A percentile compares a stretch with the other conserved stretches of the same genome.
Conservation (phyloP, 2,329 filamentous ascomycete genomes). For the Phyllosticta citrichinensis region DNA sequence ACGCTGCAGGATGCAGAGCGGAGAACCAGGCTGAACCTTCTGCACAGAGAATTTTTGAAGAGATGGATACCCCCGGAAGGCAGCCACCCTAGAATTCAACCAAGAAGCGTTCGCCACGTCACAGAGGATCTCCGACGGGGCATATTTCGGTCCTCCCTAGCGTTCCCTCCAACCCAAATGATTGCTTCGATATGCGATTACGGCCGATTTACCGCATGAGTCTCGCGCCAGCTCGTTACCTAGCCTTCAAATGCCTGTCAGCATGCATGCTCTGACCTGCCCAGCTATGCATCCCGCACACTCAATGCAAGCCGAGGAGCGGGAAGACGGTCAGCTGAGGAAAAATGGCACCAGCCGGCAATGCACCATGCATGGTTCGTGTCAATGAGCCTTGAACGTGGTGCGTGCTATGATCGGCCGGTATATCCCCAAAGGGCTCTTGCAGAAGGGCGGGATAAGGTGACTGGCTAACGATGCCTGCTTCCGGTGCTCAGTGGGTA, state of each 20-base stretch:
- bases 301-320: conserved; percentile 28
- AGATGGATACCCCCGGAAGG: conserved; percentile 28
- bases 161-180: conserved; percentile 31
- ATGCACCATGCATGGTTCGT: conserved; percentile 30
- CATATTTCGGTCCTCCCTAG: conserved; percentile 38
- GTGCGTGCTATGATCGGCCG: conserved; percentile 27
- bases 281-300: conserved; percentile 31
- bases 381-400: conserved; percentile 25
- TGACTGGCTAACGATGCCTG: conserved; percentile 36
- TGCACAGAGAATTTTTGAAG: conserved; percentile 16
- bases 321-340: conserved; percentile 32
- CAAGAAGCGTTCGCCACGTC: conserved; percentile 41
- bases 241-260: conserved; percentile 32
- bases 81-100: conserved; percentile 29
- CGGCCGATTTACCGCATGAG: conserved; percentile 34
- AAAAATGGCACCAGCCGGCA: conserved; percentile 21
- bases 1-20: conserved; percentile 19
- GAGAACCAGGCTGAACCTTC: conserved; percentile 22
- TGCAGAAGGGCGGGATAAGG: conserved; percentile 37
- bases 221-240: conserved; percentile 32
- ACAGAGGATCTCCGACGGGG: conserved; percentile 40
- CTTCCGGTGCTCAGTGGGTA: conserved; percentile 18
- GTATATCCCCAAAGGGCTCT: conserved; percentile 23
- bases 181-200: conserved; percentile 35
- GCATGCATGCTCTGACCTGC: conserved; percentile 30